A percentile compares a stretch with the other conserved stretches of the same genome.
Evolutionary conservation across 495 filamentous ascomycete species (phyloP).

Genomic region (Pyrenula aspistea): DNA sequence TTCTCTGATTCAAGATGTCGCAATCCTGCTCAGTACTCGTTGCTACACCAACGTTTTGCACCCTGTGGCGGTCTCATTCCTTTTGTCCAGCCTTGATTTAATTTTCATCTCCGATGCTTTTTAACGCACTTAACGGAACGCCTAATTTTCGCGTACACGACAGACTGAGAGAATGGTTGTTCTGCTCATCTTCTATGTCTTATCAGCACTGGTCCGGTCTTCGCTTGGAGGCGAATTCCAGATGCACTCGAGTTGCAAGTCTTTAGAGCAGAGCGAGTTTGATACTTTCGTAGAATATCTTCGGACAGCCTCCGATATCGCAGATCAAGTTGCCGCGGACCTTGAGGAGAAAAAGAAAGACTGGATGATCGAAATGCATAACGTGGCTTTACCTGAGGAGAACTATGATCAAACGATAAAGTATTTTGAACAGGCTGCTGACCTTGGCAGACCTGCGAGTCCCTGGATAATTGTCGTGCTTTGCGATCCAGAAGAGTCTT

Average conservation of each 20-base stretch:
- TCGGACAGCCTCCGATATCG: background rate
- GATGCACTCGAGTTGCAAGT: background rate
- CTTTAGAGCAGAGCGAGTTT: background rate
- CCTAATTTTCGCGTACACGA: too few relatives aligned
- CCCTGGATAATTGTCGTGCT: background rate
- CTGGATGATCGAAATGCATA: background rate
- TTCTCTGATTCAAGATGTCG: too few relatives aligned
- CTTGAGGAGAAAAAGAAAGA: background rate
- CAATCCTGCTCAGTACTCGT: too few relatives aligned
- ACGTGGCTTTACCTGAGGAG: background rate
- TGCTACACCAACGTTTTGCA: too few relatives aligned
- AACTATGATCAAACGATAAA: background rate
- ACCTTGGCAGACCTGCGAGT: background rate
- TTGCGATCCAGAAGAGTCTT: background rate
- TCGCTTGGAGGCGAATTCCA: too few relatives aligned
- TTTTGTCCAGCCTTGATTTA: too few relatives aligned
- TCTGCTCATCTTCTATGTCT: too few relatives aligned
- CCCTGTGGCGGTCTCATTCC: too few relatives aligned
- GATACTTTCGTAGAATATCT: background rate
- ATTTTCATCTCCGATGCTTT: too few relatives aligned
- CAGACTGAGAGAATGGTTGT: too few relatives aligned
- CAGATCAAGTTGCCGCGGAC: background rate
- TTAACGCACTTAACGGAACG: too few relatives aligned
- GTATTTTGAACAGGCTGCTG: background rate
- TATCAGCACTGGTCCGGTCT: too few relatives aligned